Conservation (phyloP, 2,329 filamentous ascomycete genomes). For the Colletotrichum destructivum region DNA sequence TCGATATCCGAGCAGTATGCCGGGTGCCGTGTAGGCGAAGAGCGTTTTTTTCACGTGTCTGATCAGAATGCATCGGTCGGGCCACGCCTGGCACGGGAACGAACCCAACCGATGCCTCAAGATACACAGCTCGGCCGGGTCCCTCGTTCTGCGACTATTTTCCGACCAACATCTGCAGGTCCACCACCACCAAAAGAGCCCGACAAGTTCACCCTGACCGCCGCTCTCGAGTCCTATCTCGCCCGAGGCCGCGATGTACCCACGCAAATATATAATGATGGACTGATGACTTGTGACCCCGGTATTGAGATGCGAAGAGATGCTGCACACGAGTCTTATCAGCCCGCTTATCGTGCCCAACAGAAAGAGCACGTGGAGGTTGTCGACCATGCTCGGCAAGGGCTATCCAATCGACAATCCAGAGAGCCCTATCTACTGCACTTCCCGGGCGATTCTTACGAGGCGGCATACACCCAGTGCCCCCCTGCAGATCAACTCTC, state of each 20-base stretch:
- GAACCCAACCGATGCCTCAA: neutral
- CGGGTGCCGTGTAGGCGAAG: neutral
- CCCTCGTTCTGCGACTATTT: neutral
- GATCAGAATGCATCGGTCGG: neutral
- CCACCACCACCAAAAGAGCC: neutral
- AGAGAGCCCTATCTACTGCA: neutral
- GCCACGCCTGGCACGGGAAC: neutral
- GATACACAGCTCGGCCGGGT: neutral
- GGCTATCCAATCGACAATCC: neutral
- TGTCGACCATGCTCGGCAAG: neutral
- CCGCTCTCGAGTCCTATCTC: constrained; percentile 34
- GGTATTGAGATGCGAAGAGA: neutral
- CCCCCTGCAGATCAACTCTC: neutral
- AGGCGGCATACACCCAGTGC: neutral
- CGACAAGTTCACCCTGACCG: constrained; percentile 28
- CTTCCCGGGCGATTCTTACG: neutral
- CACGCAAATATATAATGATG: neutral
- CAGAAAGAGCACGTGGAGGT: neutral
- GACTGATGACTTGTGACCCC: neutral
- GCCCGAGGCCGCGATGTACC: constrained; percentile 36
- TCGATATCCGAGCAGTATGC: neutral
- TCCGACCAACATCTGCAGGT: neutral
- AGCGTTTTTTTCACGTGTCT: neutral
- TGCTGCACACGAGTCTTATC: neutral
- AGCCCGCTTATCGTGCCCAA: neutral